Evolutionary conservation across 202 grass and related monocot genomes (phyloP), one percentile per base, ranked within the genome.

Genomic region (Elaeis oleifera): DNA sequence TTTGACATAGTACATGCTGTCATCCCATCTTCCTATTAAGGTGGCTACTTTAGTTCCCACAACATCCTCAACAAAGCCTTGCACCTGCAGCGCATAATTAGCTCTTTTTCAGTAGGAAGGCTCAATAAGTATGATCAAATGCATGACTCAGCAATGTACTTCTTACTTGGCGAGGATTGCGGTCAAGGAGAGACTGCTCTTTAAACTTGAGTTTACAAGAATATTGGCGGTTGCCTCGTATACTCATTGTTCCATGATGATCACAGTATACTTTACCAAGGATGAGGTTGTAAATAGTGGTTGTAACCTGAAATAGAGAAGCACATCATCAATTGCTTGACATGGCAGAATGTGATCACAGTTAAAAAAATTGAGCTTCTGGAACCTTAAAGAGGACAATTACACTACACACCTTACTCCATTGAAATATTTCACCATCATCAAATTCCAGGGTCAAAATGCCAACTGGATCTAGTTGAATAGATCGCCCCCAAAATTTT

Each of bases 131-230:
- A 23, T 18, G 28, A 56, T 57, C 5, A 62, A 57, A 51, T 50
- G 51, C n/a, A 49, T 17, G 65, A n/a, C 21, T 64, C 16, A 48
- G 16, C 27, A 66, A 13, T n/a, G 51, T 51, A 29, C 50, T 60
- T 71, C 82, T 82, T 90, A 96, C 92, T 65, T 91, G 68, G 18
- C 71, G 88, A 75, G 92, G 79, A 83, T 87, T 89, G 50, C 88
- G 79, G 61, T 97, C 92, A 74, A 97, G 82, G 71, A 97, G 66
- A 17, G 84, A 92, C 65, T 89, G 85, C 50, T 97, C 88, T 90
- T 97, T 97, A 69, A 97, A 97, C 71, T 91, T 89, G 63, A 97
- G 77, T 78, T 85, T 76, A 79, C 92, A 97, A 25, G 82, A 89
- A 75, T 81, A 79, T 59, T 84, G 79, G 4, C 39, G 72, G 59